Evolutionary conservation across 2,329 filamentous ascomycete species (phyloP), one percentile per base, ranked within the genome.

Genomic region (Microcera coccophila): DNA sequence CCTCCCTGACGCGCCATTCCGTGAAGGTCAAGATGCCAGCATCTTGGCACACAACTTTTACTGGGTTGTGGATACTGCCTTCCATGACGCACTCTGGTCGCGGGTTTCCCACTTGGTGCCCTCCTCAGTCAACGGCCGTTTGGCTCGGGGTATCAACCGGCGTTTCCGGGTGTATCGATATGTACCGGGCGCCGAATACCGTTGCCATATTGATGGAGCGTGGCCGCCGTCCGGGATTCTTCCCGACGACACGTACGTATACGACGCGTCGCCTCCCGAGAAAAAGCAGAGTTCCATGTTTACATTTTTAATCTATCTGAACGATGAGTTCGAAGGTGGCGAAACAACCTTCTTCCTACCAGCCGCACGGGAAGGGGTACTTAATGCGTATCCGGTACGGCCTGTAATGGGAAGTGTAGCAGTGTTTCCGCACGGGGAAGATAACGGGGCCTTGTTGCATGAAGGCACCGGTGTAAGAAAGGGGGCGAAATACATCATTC

Each of bases 41-140:
- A 74, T 86, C 36, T 62, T 86, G 1, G 83, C 83, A 0, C 83
- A 87, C 66, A 87, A 86, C 61, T 85, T 87, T 53, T 86, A 86
- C 67, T 87, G 83, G 83, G 71, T 87, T 8, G 71, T 81, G 11
- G 83, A 87, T 51, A 68, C 71, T 17, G 68, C 71, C 0, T 85
- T 86, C 59, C 77, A 82, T 54, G 74, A 82, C 43, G 72, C 67
- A 12, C 69, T 87, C 2, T 87, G 83, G 83, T 62, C 67, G 0
- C 74, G 83, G 12, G 75, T 87, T 3, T 65, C 72, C 3, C 65
- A 72, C 0, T 81, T 79, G 36, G 74, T 87, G 0, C 82, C 84
- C 0, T 58, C 66, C 0, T 63, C 64, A 0, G 67, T 84, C 1
- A 71, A 72, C 12, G 82, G 82, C 0, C 76, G 75, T 26, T 59